Conservation (phyloP, 768 basidiomycete genomes). For the Kwoniella shandongensis region DNA sequence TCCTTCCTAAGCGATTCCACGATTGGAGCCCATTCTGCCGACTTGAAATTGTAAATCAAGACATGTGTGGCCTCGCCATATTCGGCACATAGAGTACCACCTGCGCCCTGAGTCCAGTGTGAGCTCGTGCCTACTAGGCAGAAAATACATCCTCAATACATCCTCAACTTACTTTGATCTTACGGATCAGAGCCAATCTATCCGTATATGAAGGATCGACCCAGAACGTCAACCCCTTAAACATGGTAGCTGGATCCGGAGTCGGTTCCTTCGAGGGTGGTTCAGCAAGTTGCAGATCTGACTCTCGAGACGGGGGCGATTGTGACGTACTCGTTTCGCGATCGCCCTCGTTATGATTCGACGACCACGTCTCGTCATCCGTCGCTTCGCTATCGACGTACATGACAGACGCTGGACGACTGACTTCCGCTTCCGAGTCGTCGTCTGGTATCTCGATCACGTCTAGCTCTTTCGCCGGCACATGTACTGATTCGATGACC, state of each 20-base stretch:
- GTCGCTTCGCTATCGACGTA: slow-evolving; percentile 1
- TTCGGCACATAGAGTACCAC: slow-evolving; percentile 15
- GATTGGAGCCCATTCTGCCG: slow-evolving; percentile 19
- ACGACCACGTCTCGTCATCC: neutral
- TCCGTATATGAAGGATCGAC: slow-evolving; percentile 22
- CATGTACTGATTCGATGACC: neutral
- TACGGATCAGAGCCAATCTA: slow-evolving; percentile 11
- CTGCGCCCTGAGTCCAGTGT: slow-evolving; percentile 22
- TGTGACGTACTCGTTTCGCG: too few relatives aligned
- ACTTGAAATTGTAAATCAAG: slow-evolving; percentile 23
- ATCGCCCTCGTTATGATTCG: neutral
- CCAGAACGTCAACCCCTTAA: slow-evolving; percentile 23
- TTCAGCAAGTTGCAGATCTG: neutral
- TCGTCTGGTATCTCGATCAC: neutral
- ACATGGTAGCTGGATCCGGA: slow-evolving; percentile 9
- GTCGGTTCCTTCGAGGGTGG: neutral
- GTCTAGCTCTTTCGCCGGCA: neutral
- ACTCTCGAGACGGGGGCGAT: neutral
- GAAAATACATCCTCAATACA: too few relatives aligned
- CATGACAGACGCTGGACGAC: slow-evolving; percentile 1
- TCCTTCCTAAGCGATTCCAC: slow-evolving; percentile 8
- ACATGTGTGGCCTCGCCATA: slow-evolving; percentile 32
- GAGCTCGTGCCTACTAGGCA: neutral
- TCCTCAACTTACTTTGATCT: slow-evolving; percentile 21
- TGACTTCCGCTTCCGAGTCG: too few relatives aligned